Base-by-base conservation (phyloP, 495 filamentous ascomycete genomes). In the Hypoxylon subgilvum region DNA sequence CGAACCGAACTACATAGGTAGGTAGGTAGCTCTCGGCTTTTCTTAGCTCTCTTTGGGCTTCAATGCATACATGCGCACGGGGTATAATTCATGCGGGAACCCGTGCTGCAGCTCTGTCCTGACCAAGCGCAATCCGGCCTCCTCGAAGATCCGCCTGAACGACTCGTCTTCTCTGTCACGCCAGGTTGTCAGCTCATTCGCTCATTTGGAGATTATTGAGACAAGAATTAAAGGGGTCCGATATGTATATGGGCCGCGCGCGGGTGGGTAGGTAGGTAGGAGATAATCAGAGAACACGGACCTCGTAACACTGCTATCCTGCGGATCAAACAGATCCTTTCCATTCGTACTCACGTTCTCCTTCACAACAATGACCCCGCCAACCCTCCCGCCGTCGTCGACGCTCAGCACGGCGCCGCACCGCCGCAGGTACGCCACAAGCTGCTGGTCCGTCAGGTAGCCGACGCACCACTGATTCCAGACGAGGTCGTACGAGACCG, bases 401-500 rank as follows among this genome's bases (percentile, higher is more conserved):
- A 70, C 66, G 7, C 73, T 78, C 42, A 95, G 53, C 0, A 76
- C 82, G 0, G 63, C 60, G 31, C 74, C 79, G 65, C 90, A 90
- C 30, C 87, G 76, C 57, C 71, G 50, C 7, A 96, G 71, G 53
- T 87, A 96, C 10, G 68, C 77, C 16, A 85, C 81, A 16, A 97
- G 69, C 71, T 96, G 85, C 30, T 64, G 65, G 74, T 96, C 93
- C n/a, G 85, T 92, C 45, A 97, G 73, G 68, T 96, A 88, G 12
- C 91, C 90, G n/a, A 95, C 72, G 74, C 92, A 97, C 92, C 92
- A 96, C 73, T 97, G 93, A 40, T 84, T 89, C 81, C 85, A 88
- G 61, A 89, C 77, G 36, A 88, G 61, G 56, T 85, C 79, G 53
- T 82, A 92, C 77, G 31, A 79, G 40, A 51, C 75, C 81, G 58